Conservation (phyloP, 2,329 filamentous ascomycete species). For the Colletotrichum truncatum region DNA sequence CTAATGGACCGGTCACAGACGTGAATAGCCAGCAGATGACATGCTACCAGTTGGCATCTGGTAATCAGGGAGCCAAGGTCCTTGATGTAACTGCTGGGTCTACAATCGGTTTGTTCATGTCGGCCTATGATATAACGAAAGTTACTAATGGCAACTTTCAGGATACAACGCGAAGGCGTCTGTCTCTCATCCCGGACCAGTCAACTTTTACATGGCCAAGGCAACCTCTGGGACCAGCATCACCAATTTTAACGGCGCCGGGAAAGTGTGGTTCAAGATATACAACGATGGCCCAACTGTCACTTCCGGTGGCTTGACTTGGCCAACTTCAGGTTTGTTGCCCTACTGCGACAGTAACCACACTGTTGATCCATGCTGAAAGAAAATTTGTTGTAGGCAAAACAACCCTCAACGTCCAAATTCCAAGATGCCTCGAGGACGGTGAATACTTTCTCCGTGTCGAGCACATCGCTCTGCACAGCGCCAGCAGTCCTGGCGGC, state of each 20-base stretch:
- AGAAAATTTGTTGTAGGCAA: slow-evolving; percentile 33
- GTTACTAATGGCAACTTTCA: neutral
- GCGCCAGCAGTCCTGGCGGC: slow-evolving; percentile 47
- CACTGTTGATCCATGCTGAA: neutral
- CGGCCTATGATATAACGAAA: neutral
- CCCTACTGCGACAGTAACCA: no score
- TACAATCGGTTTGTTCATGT: slow-evolving; percentile 24
- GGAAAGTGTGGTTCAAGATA: slow-evolving; percentile 53
- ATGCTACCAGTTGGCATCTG: slow-evolving; percentile 57
- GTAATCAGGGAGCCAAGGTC: slow-evolving; percentile 52
- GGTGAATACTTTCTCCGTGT: slow-evolving; percentile 59
- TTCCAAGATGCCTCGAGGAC: slow-evolving; percentile 54
- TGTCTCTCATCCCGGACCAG: slow-evolving; percentile 53
- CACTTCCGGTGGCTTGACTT: slow-evolving; percentile 44
- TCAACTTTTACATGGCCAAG: slow-evolving; percentile 49
- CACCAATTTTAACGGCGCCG: slow-evolving; percentile 46
- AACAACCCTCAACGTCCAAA: slow-evolving; percentile 46
- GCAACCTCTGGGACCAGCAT: slow-evolving; percentile 43
- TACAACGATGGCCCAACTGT: slow-evolving; percentile 51
- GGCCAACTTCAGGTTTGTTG: slow-evolving; percentile 48
- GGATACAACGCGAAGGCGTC: slow-evolving; percentile 46
- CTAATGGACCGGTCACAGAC: slow-evolving; percentile 57
- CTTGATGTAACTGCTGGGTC: slow-evolving; percentile 41
- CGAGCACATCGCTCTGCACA: slow-evolving; percentile 59
- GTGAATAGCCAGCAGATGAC: slow-evolving; percentile 57